phyloP scores from a whole-genome alignment of 2,329 filamentous ascomycete genomes.

The Fusarium sp. region DNA sequence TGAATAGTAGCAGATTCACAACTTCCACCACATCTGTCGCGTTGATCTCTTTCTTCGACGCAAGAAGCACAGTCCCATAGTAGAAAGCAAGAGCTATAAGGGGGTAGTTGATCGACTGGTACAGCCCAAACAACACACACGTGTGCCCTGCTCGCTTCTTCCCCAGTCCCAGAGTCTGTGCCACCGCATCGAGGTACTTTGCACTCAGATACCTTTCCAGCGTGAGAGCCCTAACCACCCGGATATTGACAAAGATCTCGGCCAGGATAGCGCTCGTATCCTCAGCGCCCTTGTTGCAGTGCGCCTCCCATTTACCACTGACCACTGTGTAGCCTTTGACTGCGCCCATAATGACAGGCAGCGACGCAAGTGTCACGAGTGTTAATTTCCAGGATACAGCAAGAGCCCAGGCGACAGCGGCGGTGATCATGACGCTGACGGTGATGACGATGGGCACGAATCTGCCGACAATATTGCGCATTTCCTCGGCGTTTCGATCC shows the following conservation, averaged over 20 bases:
- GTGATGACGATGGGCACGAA: slow-evolving; percentile 79
- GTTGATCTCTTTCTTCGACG: slow-evolving; percentile 56
- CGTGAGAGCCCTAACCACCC: slow-evolving; percentile 78
- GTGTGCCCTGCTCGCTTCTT: slow-evolving; percentile 72
- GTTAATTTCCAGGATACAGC: slow-evolving; percentile 82
- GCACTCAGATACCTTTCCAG: slow-evolving; percentile 76
- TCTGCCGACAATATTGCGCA: slow-evolving; percentile 81
- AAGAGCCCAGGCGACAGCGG: slow-evolving; percentile 81
- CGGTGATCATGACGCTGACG: slow-evolving; percentile 71
- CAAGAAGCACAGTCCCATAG: slow-evolving; percentile 76
- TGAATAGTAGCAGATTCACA: slow-evolving; percentile 85
- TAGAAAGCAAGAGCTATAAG: slow-evolving; percentile 84
- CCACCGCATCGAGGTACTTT: slow-evolving; percentile 68
- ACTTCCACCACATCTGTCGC: slow-evolving; percentile 75
- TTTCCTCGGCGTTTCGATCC: slow-evolving; percentile 86
- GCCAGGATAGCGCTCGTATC: slow-evolving; percentile 67
- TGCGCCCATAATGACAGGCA: slow-evolving; percentile 73
- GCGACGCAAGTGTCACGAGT: slow-evolving; percentile 75
- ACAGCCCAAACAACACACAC: slow-evolving; percentile 80
- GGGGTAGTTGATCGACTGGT: slow-evolving; percentile 77
- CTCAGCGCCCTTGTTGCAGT: slow-evolving; percentile 72
- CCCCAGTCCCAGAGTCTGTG: slow-evolving; percentile 68
- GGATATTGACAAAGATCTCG: slow-evolving; percentile 82
- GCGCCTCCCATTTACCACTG: slow-evolving; percentile 77
- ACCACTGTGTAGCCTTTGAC: slow-evolving; percentile 73